A percentile compares a stretch with the other conserved stretches of the same genome.
Conservation (phyloP, 345 rosid genomes). For the Psidium friedrichsthalianum region DNA sequence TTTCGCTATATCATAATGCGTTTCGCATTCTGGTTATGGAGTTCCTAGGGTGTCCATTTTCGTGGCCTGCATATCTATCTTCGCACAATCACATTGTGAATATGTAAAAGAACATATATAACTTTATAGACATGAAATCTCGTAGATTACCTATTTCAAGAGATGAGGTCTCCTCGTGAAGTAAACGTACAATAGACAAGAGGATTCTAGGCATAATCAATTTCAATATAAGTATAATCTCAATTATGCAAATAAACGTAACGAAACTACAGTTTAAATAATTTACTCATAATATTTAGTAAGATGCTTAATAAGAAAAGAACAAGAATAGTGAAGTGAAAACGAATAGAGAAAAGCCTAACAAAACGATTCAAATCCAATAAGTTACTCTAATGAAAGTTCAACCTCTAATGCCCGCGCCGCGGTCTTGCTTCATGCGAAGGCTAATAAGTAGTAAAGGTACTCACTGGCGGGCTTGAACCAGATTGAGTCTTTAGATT, state of each 20-base stretch:
- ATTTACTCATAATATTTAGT: background rate
- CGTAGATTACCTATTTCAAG: background rate
- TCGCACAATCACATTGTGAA: background rate
- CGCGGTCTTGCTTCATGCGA: background rate
- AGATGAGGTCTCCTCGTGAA: background rate
- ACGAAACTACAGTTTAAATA: background rate
- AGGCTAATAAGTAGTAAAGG: background rate
- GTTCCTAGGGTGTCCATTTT: too few relatives aligned
- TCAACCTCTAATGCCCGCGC: background rate
- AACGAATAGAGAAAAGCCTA: background rate
- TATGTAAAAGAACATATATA: background rate
- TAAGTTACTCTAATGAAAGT: background rate
- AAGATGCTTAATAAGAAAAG: background rate
- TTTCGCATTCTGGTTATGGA: too few relatives aligned
- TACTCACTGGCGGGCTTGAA: background rate
- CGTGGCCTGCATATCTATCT: background rate
- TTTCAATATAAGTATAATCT: background rate
- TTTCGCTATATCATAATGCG: too few relatives aligned
- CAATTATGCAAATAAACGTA: background rate
- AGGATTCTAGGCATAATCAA: background rate
- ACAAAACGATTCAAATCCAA: background rate
- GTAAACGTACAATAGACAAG: background rate
- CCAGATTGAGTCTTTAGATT: background rate
- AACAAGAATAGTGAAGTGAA: background rate
- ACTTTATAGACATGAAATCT: background rate